phyloP scores from a whole-genome alignment of 129 eudicot genomes.

The Centella asiatica region DNA sequence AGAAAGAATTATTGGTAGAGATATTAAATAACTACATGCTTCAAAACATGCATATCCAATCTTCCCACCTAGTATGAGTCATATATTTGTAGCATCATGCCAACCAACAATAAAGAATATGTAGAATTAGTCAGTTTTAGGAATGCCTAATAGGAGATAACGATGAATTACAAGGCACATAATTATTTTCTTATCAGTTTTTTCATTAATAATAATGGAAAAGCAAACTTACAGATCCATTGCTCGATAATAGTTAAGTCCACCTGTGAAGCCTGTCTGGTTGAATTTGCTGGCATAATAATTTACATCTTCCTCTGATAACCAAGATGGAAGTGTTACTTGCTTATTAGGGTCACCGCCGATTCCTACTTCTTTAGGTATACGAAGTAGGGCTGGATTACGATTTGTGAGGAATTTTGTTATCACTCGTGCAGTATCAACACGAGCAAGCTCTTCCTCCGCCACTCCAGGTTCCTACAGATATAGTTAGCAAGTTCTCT shows the following conservation, averaged over 20 bases:
- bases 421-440: conserved; percentile 47
- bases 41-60: not conserved
- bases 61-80: not conserved
- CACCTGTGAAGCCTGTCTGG: conserved; percentile 81
- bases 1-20: not conserved
- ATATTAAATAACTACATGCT: not conserved
- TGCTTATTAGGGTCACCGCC: conserved; percentile 46
- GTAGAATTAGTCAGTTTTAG: not conserved
- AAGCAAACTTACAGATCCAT: conserved; percentile 61
- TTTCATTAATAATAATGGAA: not conserved
- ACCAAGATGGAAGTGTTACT: conserved; percentile 66
- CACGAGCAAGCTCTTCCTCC: conserved; percentile 70
- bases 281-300: conserved; percentile 53
- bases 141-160: not conserved
- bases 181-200: not conserved
- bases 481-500: not conserved
- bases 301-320: conserved; percentile 62
- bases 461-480: conserved; percentile 69
- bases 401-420: conserved; percentile 56
- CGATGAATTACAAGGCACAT: not conserved
- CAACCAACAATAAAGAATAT: not conserved
- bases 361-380: conserved; percentile 57
- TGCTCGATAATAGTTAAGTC: conserved; percentile 74
- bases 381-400: conserved; percentile 42
- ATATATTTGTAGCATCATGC: not conserved